Percentiles rank a stretch among this genome's conserved stretches.
These are phyloP conservation scores for Leucocoprinus leucothites DNA, from an alignment of 768 basidiomycete genomes.

Conservation along the genomic window DNA sequence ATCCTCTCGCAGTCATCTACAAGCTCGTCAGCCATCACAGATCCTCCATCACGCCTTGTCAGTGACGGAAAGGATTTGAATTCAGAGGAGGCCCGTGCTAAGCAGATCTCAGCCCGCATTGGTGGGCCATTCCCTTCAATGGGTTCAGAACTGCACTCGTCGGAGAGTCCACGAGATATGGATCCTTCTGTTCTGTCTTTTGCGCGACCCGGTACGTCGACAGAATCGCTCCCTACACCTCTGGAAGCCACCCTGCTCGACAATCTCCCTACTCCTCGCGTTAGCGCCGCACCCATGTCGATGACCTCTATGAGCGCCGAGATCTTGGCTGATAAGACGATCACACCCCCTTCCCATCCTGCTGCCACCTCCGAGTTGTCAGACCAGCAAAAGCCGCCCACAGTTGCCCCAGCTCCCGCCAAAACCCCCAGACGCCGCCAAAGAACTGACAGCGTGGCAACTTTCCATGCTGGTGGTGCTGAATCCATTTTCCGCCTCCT, in stretches of 20 bases:
- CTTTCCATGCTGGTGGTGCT: conserved; percentile 71
- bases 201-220: conserved; percentile 73
- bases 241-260: conserved; percentile 20
- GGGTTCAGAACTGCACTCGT: conserved; percentile 15
- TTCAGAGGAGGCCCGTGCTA: conserved; percentile 18
- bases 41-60: conserved; percentile 43
- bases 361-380: not conserved
- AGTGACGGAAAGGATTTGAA: conserved; percentile 27
- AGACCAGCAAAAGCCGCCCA: conserved; percentile 8
- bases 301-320: conserved; percentile 11
- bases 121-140: not conserved
- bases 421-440: conserved; percentile 29
- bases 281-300: conserved; percentile 10
- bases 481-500: conserved; percentile 96
- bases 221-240: conserved; percentile 56
- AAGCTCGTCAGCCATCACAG: conserved; percentile 44
- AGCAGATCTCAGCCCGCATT: conserved; percentile 6
- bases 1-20: conserved; percentile 39
- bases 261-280: conserved; percentile 34
- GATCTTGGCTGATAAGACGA: conserved; percentile 11
- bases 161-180: conserved; percentile 53
- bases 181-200: conserved; percentile 76
- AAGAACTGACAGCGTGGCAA: conserved; percentile 53
- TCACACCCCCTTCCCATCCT: conserved; percentile 5
- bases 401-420: conserved; percentile 16